phyloP scores from a whole-genome alignment of 805 yeast species.

The Yarrowia osloensis region DNA sequence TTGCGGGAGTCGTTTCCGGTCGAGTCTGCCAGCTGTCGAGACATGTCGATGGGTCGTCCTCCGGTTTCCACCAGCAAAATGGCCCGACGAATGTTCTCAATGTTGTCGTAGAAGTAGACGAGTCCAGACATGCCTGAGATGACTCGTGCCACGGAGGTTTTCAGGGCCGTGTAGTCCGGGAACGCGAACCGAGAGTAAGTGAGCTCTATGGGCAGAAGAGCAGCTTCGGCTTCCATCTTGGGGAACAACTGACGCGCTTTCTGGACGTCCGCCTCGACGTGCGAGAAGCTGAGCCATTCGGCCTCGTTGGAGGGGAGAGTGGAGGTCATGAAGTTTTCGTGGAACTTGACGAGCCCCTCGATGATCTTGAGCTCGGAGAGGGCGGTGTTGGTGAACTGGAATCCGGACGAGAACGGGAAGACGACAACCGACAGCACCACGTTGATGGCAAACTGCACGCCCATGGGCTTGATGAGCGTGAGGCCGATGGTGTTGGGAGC shows the following conservation, averaged over 20 bases:
- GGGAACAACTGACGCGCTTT: slow-evolving; percentile 28
- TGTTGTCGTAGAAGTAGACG: slow-evolving; percentile 17
- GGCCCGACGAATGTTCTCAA: slow-evolving; percentile 17
- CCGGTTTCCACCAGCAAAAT: not conserved
- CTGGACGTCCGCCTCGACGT: not conserved
- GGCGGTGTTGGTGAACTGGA: slow-evolving; percentile 4
- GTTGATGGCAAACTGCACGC: slow-evolving; percentile 18
- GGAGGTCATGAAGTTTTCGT: slow-evolving; percentile 1
- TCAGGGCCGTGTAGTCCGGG: slow-evolving; percentile 6
- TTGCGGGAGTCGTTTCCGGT: slow-evolving; percentile 16
- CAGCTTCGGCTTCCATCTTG: slow-evolving; percentile 35
- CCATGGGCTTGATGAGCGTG: slow-evolving; percentile 6
- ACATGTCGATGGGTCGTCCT: slow-evolving; percentile 17
- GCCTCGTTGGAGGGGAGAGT: slow-evolving; percentile 12
- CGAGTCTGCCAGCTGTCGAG: slow-evolving; percentile 6
- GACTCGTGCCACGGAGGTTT: not conserved
- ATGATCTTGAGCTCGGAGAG: not conserved
- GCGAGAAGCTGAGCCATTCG: slow-evolving; percentile 13
- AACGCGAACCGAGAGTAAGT: slow-evolving; percentile 13
- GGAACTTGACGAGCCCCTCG: slow-evolving; percentile 1
- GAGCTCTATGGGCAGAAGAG: slow-evolving; percentile 34
- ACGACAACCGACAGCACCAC: not conserved
- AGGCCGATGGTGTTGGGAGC: not conserved
- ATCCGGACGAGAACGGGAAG: slow-evolving; percentile 8
- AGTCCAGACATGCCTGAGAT: slow-evolving; percentile 15